Evolutionary conservation across 495 filamentous ascomycete genomes (phyloP), one percentile per base, ranked within the genome.

Genomic region (Clavariopsis aquatica): DNA sequence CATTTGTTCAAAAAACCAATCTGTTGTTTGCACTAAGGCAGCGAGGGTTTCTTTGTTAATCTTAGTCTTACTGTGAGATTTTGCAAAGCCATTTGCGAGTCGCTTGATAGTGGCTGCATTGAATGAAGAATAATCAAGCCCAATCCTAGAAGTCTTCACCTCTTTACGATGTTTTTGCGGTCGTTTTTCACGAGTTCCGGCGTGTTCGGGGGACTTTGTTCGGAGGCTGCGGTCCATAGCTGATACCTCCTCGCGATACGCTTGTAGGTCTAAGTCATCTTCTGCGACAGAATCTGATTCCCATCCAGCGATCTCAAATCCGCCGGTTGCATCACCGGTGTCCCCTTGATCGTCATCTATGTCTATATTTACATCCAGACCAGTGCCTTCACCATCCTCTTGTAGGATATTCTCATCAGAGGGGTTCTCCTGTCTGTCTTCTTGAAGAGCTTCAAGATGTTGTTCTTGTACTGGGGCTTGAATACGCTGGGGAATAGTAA

Each of bases 1-100:
- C 15, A 87, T 79, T 73, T 96, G 92, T 69, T 93, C 88, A 71
- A 96, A 95, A 75, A 91, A 96, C 86, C 89, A 92, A 34, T 93
- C 89, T 19, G 87, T 88, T 17, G 91, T 90, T 69, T 89, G 85
- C 72, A 87, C 84, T 38, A 96, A 86, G 24, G 85, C 85, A 19
- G 83, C 81, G 55, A 96, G 77, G 1, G 87, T 85, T 28, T 92
- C 88, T 38, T 87, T 85, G 62, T 79, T 84, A 54, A 96, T 84
- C 66, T 84, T 88, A 0, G 83, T 74, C 64, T 86, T 90, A 46
- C 76, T 80, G 58, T 82, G 79, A 10, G 82, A 80, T 54, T 85
- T 86, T 26, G 84, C 80, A 61, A 91, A 90, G 0, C 80, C 87
- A 19, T 82, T 87, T 27, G 91, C 90, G 26, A 96, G 75, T 67